Percentiles rank a stretch among this genome's conserved stretches.
Conservation (phyloP, 495 filamentous ascomycete genomes). For the Podospora anserina region DNA sequence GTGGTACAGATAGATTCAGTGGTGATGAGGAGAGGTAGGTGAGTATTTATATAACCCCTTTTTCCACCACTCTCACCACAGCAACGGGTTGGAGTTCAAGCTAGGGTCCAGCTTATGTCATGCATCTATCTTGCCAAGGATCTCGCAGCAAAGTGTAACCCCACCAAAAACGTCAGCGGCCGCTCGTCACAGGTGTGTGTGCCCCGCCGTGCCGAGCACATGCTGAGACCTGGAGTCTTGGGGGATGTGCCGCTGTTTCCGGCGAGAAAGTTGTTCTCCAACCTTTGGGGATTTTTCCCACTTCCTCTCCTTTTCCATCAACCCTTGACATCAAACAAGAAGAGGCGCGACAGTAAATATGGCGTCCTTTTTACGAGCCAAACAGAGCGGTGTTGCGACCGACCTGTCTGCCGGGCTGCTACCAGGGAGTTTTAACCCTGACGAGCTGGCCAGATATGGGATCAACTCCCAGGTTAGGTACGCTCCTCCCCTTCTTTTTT, state of each 20-base stretch:
- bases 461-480: constrained; percentile 79
- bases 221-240: not conserved
- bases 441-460: constrained; percentile 81
- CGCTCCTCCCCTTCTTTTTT: constrained; percentile 13
- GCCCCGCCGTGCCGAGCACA: not conserved
- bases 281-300: not conserved
- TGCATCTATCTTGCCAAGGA: not conserved
- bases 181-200: not conserved
- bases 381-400: constrained; percentile 87
- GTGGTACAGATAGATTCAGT: not conserved
- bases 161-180: not conserved
- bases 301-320: not conserved
- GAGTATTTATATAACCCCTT: not conserved
- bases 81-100: not conserved
- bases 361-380: constrained; percentile 83
- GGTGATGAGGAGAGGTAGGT: too few species aligned
- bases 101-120: not conserved
- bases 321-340: not conserved
- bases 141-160: not conserved
- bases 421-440: constrained; percentile 71
- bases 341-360: constrained; percentile 41
- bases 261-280: not conserved
- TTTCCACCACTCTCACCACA: not conserved
- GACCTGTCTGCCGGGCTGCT: constrained; percentile 80
- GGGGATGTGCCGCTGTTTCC: not conserved